Evolutionary conservation across 176 grass and related monocot genomes (phyloP), one percentile per base, ranked within the genome.

Genomic region (Carex myosuroides): DNA sequence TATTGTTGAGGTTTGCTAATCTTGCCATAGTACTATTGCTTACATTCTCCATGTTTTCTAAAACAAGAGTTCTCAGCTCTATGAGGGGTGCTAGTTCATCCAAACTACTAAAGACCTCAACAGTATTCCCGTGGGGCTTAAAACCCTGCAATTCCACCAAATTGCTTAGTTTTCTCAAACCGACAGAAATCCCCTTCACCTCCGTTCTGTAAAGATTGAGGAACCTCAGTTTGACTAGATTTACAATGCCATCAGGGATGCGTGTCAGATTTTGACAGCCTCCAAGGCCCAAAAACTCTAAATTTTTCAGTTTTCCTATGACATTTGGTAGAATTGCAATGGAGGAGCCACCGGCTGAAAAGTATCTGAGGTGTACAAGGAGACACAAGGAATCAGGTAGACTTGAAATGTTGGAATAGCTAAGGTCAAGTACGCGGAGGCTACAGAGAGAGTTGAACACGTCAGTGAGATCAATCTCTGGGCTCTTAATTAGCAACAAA

Each of bases 331-430:
- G 61, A 42, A 11, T 41, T 79, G 35, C 50, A 70, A 92, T 37
- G 44, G 64, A 85, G 21, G 90, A 85, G 0, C 66, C 66, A 64
- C 81, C 80, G 16, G 88, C 71, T 26, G 84, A 57, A 29, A 92
- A 73, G 39, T 79, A 88, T 66, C 90, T 87, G 20, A 92, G 56
- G 64, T 92, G 87, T 64, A 85, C 68, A 48, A 92, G 85, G 61
- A 70, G 32, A 58, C 53, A 83, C 13, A 92, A 30, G 35, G 71
- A 92, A 79, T 72, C 4, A 2, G 90, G 82, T 60, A 92, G 67
- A 24, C 13, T 60, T 71, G 57, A 80, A 13, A 92, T 58, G 3
- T 85, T 53, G 30, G 82, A 80, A 35, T 32, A 53, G 44, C 65
- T 44, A 8, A 92, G 57, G 66, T 81, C 81, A 22, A 92, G 41